Conservation (phyloP, 2,329 filamentous ascomycete species). For the Ilyonectria mors-panacis region DNA sequence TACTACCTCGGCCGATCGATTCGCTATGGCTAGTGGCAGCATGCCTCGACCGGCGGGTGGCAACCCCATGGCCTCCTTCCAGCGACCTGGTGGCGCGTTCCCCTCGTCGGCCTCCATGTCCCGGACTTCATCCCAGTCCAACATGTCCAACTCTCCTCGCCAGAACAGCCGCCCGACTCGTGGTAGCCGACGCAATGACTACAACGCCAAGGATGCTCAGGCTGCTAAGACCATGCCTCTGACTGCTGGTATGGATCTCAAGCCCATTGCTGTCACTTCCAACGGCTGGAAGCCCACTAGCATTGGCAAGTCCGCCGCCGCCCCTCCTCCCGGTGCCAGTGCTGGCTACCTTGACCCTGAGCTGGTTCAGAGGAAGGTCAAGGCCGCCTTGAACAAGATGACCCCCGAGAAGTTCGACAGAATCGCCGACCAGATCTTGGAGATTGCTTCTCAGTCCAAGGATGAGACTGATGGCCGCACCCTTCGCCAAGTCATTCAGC, state of each 20-base stretch:
- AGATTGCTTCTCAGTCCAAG: constrained; percentile 95
- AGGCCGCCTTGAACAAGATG: constrained; percentile 99
- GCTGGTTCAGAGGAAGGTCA: constrained; percentile 98
- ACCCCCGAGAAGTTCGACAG: constrained; percentile 98
- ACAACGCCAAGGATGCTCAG: constrained; percentile 74
- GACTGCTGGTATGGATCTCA: constrained; percentile 85
- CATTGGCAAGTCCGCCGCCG: constrained; percentile 62
- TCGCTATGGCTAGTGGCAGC: constrained; percentile 72
- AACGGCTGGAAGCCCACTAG: constrained; percentile 92
- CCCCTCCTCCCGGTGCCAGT: constrained; percentile 58
- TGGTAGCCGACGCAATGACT: constrained; percentile 75
- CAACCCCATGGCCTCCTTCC: constrained; percentile 58
- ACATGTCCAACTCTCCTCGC: constrained; percentile 80
- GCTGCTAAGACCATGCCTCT: constrained; percentile 92
- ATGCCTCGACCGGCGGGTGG: constrained; percentile 62
- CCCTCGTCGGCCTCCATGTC: constrained; percentile 74
- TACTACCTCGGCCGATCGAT: constrained; percentile 84
- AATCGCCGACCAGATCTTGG: constrained; percentile 92
- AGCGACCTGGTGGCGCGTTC: constrained; percentile 70
- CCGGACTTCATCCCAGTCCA: constrained; percentile 73
- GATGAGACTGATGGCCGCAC: constrained; percentile 95
- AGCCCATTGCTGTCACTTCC: constrained; percentile 80
- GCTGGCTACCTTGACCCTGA: constrained; percentile 84
- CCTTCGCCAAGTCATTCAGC: constrained; percentile 96
- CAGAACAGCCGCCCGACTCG: constrained; percentile 71